Evolutionary conservation across 164 flowering plant genomes (phyloP), one percentile per base, ranked within the genome.

Genomic region (Tetrastigma voinierianum): DNA sequence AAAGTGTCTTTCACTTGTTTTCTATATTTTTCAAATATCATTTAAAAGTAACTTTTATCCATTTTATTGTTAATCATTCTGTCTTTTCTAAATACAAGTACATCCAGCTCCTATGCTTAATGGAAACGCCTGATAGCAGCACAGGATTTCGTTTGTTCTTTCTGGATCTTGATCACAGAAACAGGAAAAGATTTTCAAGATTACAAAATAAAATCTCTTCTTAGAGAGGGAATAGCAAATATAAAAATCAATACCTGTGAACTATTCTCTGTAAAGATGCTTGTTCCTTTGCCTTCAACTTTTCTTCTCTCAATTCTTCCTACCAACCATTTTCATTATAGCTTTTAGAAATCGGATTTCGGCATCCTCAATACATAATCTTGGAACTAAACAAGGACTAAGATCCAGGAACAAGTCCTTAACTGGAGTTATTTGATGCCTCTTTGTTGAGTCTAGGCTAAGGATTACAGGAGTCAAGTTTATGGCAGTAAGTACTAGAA

Each of bases 241-340:
- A 13, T 32, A 2, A 52, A n/a, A 1, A 61, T n/a, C 5, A 52
- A 21, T 81, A 91, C 90, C 88, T 89, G 89, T 59, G 83, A 13
- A 86, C 66, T 74, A 90, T 90, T 81, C 98, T 87, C 62, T 81
- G 96, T 18, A 90, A 70, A 57, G 98, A 87, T 68, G 86, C 89
- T 71, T 89, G 93, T 73, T 92, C 96, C 70, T 86, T 89, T n/a
- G 96, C 86, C 74, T 83, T 93, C 53, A 70, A 68, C 77, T 80
- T 93, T 68, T 87, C 88, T 67, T 74, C 84, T 62, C 78, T 87
- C 72, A 93, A 66, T 64, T 93, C 90, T 53, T 83, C 89, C 97
- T 91, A 74, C 61, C 12, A 77, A 65, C 15, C 55, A 52, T 62
- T 23, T 52, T 19, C 59, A 70, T 32, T 32, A 32, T 32, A 7